Evolutionary conservation across 1,284 basidiomycete species (phyloP), one percentile per base, ranked within the genome.

Genomic region (Trichosporon inkin): DNA sequence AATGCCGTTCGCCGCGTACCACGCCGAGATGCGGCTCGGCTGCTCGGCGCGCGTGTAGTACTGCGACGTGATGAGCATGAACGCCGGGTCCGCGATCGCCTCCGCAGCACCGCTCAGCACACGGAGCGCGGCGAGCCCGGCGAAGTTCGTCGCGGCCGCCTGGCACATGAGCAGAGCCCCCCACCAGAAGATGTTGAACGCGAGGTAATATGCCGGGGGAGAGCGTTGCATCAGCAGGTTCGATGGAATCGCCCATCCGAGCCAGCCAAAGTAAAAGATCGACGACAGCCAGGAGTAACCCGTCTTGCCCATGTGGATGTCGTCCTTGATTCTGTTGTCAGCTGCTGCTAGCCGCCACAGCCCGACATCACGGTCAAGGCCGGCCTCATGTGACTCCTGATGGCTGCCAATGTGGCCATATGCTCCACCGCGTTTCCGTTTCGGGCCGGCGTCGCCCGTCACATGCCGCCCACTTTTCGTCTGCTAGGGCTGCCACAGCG

Each of bases 241-340:
- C 10, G 80, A 79, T 0, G 81, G 81, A 49, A 82, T 74, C 0
- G 80, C 81, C 81, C 81, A 81, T 2, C 67, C 74, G 5, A 82
- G 62, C 81, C 80, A 81, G 20, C 81, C 80, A 54, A 81, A 81
- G 70, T 82, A 81, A 70, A 81, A 81, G 44, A 80, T 67, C 34
- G 68, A 71, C 22, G 71, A 73, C 10, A 79, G 71, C 75, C 76
- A 78, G 1, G 71, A 74, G 65, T 77, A 79, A 41, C 75, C 60
- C 7, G 60, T 67, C 8, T 70, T 68, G 14, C 55, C 54, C 13
- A 79, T 71, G 37, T 74, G 62, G n/a, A 77, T 66, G 55, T 75
- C 78, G 7, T 67, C 61, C 60, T 73, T 76, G 64, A 79, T 73
- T 7, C 51, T 53, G 32, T 10, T 71, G 56, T 38, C 35, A 49